These are phyloP conservation scores for Albatrellus ellisii DNA, from an alignment of 768 basidiomycete species.

Conservation along the genomic window DNA sequence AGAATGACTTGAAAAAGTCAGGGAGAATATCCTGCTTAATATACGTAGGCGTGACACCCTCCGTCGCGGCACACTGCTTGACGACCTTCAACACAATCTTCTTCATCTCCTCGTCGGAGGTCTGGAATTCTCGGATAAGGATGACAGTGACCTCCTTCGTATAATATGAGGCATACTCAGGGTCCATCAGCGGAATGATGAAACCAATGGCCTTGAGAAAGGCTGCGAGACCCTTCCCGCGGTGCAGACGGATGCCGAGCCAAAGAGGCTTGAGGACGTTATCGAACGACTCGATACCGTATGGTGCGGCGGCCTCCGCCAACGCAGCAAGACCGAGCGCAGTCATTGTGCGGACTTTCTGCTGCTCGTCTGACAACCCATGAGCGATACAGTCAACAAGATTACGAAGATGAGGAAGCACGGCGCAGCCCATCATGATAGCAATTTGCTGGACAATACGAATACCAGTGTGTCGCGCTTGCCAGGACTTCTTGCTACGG, in stretches of 20 bases:
- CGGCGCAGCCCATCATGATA: slow-evolving; percentile 99
- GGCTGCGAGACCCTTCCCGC: slow-evolving; percentile 89
- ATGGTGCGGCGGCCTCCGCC: slow-evolving; percentile 94
- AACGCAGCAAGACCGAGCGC: slow-evolving; percentile 85
- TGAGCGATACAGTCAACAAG: slow-evolving; percentile 94
- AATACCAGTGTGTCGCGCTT: slow-evolving; percentile 97
- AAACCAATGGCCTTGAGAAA: slow-evolving; percentile 98
- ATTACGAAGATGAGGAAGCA: slow-evolving; percentile 92
- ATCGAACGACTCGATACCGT: slow-evolving; percentile 99
- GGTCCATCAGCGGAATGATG: slow-evolving; percentile 99
- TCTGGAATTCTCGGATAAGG: slow-evolving; percentile 96
- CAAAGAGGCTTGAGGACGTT: slow-evolving; percentile 91
- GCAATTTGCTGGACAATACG: slow-evolving; percentile 99
- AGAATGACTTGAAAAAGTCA: slow-evolving; percentile 99
- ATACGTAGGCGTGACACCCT: slow-evolving; percentile 91
- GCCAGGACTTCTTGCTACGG: slow-evolving; percentile 99
- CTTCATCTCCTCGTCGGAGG: slow-evolving; percentile 99
- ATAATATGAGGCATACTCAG: slow-evolving; percentile 98
- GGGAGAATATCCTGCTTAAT: slow-evolving; percentile 97
- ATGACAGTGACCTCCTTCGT: slow-evolving; percentile 97
- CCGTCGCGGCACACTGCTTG: slow-evolving; percentile 96
- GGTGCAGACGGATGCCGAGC: slow-evolving; percentile 89
- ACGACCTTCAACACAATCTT: slow-evolving; percentile 99
- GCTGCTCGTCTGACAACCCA: slow-evolving; percentile 87
- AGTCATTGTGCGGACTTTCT: slow-evolving; percentile 95